phyloP scores from a whole-genome alignment of 2,329 filamentous ascomycete genomes.

The Fusarium virguliforme region DNA sequence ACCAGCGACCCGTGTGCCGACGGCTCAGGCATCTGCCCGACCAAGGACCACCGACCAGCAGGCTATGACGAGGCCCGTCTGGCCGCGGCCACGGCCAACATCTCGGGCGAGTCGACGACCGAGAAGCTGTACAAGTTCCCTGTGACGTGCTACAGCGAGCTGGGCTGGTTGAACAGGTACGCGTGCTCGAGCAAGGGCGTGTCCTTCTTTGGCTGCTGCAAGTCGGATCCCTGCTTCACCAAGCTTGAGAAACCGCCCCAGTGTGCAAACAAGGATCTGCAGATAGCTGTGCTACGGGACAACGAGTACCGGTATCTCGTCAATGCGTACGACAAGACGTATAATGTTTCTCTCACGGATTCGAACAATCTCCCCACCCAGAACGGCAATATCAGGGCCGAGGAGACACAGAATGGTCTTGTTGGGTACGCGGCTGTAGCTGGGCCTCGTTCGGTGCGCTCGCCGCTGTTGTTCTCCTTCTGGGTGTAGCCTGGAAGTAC shows the following conservation, averaged over 20 bases:
- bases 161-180: constrained; percentile 16
- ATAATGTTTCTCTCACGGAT: constrained; percentile 6
- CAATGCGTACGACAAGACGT: constrained; percentile 4
- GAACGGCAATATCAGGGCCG: constrained; percentile 6
- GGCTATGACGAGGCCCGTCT: constrained; percentile 4
- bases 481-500: constrained; percentile 6
- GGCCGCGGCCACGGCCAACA: not conserved
- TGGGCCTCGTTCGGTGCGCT: constrained; percentile 11
- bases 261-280: constrained; percentile 10
- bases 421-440: constrained; percentile 14
- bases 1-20: constrained; percentile 53
- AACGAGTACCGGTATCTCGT: constrained; percentile 13
- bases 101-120: not conserved
- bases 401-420: constrained; percentile 2
- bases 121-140: constrained; percentile 18
- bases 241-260: constrained; percentile 13
- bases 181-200: constrained; percentile 6
- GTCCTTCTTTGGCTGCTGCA: constrained; percentile 19
- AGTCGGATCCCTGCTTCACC: constrained; percentile 17
- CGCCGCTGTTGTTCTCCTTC: constrained; percentile 4
- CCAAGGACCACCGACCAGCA: constrained; percentile 11
- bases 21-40: constrained; percentile 37
- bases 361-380: constrained; percentile 9
- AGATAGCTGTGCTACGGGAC: constrained; percentile 8
- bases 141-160: constrained; percentile 8